Percentiles rank a stretch among this genome's conserved stretches.
Conservation (phyloP, 148 eudicot species). For the Cornus suecica region DNA sequence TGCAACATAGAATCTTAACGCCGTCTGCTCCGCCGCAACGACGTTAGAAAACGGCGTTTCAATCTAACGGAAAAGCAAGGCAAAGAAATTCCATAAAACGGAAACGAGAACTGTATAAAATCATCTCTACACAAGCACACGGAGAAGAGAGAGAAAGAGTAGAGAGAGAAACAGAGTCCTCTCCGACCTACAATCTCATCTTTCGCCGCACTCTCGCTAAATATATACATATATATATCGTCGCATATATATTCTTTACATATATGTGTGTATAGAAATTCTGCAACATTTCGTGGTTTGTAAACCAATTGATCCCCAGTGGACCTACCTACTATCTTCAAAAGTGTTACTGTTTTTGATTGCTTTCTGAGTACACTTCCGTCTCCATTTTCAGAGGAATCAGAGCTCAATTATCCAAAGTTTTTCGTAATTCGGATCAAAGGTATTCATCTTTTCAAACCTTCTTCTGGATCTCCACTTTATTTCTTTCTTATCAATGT, state of each 20-base stretch:
- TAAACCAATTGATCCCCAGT: constrained; percentile 16
- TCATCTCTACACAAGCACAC: background rate
- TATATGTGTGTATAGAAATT: constrained; percentile 13
- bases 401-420: constrained; percentile 37
- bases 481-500: background rate
- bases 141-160: constrained; percentile 1
- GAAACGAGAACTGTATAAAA: constrained; percentile 11
- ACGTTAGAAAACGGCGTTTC: constrained; percentile 28
- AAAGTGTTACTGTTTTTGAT: constrained; percentile 14
- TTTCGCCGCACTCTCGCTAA: constrained; percentile 6
- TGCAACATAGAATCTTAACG: constrained; percentile 15
- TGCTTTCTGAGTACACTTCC: constrained; percentile 14
- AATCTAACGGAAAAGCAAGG: constrained; percentile 17
- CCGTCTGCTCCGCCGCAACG: constrained; percentile 34
- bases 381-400: background rate
- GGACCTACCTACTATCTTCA: background rate
- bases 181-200: constrained; percentile 10
- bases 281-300: constrained; percentile 2
- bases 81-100: background rate
- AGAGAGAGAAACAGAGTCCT: constrained; percentile 11
- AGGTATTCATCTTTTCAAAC: constrained; percentile 1
- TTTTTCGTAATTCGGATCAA: constrained; percentile 22
- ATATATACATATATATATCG: background rate
- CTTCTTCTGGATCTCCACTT: background rate
- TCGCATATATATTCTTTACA: background rate